These are phyloP conservation scores for Dysphania ambrosioides DNA, from an alignment of 148 eudicot species.

Conservation along the genomic window DNA sequence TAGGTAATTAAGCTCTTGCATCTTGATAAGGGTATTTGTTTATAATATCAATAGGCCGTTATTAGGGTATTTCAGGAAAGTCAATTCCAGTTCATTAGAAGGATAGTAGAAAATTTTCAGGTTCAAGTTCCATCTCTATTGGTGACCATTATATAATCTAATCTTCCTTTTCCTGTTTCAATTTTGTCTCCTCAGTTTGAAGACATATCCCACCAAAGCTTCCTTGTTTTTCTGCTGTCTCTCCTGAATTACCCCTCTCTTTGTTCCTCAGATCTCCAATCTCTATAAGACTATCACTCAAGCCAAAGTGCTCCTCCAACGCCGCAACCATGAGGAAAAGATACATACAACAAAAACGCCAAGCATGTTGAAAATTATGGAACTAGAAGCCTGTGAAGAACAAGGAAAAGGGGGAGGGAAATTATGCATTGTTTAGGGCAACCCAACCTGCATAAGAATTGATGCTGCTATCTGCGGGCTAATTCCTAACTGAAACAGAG, in stretches of 20 bases:
- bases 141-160: too few species aligned
- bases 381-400: neutral
- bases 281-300: neutral
- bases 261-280: neutral
- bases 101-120: neutral
- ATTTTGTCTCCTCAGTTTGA: neutral
- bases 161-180: too few species aligned
- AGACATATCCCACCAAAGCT: too few species aligned
- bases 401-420: neutral
- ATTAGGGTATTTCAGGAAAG: neutral
- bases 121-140: neutral
- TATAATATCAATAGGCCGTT: neutral
- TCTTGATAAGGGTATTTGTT: neutral
- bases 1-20: neutral
- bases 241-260: neutral
- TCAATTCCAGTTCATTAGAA: neutral
- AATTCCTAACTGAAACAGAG: constrained; percentile 94
- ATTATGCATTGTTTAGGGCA: neutral
- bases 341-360: too few species aligned
- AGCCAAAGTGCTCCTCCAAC: neutral
- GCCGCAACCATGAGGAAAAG: neutral
- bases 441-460: constrained; percentile 83
- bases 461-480: constrained; percentile 98
- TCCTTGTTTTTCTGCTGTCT: neutral
- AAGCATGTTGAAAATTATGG: neutral